Base-by-base conservation (phyloP, 2,329 filamentous ascomycete genomes). In the Mycosphaerella sp. region DNA sequence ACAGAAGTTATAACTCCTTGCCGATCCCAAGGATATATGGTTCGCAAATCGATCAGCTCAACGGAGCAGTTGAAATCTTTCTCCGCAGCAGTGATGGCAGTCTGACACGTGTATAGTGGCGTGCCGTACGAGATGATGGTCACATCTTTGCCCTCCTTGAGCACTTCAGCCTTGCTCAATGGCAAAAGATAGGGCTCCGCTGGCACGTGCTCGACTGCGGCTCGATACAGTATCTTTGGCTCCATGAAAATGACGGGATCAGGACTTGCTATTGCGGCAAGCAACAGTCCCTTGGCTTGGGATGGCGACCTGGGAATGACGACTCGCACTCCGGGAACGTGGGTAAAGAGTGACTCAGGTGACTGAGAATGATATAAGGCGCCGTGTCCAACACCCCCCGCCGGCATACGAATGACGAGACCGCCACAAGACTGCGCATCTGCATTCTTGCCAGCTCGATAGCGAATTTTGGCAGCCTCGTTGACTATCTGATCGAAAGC, bases 401-500 rank as follows among this genome's bases (percentile, higher is more conserved):
- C 87, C 0, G 90, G 90, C 90, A 96, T 95, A 21, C 90, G 78
- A 13, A 95, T 82, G 0, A 91, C 91, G 62, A 96, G 68, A 0
- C 89, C 88, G 16, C 90, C 90, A 14, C 79, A 84, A 65, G 59
- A 59, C 44, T 64, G 57, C 50, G 47, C 53, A 32, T 62, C 62
- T 10, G 58, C 62, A 52, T 66, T 83, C 2, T 60, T 68, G 10
- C 82, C 84, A 59, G 83, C 79, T 43, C 89, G 79, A 69, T 89
- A 96, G 50, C 90, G 78, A 64, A 87, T 85, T 71, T 95, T 95
- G 54, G 89, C 87, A 0, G 87, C 89, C 71, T 96, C 89, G 64
- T 95, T 95, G 64, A 95, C 89, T 28, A 96, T 79, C 73, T 96
- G 89, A 65, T 96, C 89, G 63, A 95, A 95, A 0, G 90, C 89